These are phyloP conservation scores for Salix viminalis DNA, from an alignment of 345 rosid genomes.

Conservation along the genomic window DNA sequence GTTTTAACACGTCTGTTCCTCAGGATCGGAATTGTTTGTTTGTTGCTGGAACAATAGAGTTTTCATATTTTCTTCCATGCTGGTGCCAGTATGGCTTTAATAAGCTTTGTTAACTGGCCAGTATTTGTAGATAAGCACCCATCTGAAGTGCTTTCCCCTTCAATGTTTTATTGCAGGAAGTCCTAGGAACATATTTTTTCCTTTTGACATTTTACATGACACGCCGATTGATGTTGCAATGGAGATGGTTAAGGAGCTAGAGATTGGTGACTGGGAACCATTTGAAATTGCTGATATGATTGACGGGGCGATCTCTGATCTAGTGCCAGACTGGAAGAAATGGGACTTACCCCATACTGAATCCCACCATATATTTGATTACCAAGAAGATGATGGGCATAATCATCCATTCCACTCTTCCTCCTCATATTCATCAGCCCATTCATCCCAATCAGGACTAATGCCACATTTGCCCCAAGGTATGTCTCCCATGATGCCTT, in stretches of 20 bases:
- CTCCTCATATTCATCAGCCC: conserved; percentile 57
- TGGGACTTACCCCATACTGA: conserved; percentile 16
- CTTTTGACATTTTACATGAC: conserved; percentile 58
- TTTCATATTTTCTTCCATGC: neutral
- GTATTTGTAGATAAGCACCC: neutral
- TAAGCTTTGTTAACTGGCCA: neutral
- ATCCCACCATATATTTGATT: conserved; percentile 20
- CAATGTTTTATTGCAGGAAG: conserved; percentile 37
- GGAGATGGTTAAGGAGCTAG: conserved; percentile 82
- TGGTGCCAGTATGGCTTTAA: neutral
- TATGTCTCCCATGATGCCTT: conserved; percentile 8
- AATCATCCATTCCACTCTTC: conserved; percentile 38
- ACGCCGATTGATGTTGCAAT: conserved; percentile 65
- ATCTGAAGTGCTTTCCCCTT: neutral
- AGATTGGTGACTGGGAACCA: conserved; percentile 67
- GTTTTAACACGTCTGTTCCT: neutral
- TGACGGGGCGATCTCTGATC: conserved; percentile 53
- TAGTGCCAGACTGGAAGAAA: conserved; percentile 47
- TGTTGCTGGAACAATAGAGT: neutral
- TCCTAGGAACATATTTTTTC: conserved; percentile 49
- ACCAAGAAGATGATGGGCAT: conserved; percentile 36
- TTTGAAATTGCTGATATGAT: conserved; percentile 67
- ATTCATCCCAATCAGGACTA: conserved; percentile 44
- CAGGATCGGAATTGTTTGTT: neutral
- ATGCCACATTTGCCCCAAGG: conserved; percentile 48